Evolutionary conservation across 1,139 yeast genomes (phyloP).

Genomic region (Zhuliangozyma parablackwelliae): DNA sequence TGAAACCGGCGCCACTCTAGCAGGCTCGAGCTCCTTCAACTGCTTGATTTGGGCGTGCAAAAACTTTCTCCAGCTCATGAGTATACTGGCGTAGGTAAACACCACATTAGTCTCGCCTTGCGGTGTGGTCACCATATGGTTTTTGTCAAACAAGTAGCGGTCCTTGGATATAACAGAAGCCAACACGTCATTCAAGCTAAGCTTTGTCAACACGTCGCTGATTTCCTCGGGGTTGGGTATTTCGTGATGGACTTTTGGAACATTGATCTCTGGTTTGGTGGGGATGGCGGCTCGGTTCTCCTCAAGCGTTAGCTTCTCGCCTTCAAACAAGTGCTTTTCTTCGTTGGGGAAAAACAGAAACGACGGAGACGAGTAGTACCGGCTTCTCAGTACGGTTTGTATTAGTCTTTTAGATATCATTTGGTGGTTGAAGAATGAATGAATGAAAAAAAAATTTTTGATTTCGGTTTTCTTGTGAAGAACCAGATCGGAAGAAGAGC

Average conservation of each 20-base stretch:
- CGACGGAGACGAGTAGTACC: constrained; percentile 1
- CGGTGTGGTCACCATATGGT: neutral
- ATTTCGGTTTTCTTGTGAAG: no score
- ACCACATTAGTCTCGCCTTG: neutral
- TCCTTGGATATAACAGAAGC: constrained; percentile 26
- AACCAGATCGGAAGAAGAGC: no score
- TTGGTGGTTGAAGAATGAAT: neutral
- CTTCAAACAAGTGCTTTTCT: constrained; percentile 25
- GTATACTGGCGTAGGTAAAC: constrained; percentile 26
- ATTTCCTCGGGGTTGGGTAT: constrained; percentile 33
- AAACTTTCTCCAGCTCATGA: constrained; percentile 26
- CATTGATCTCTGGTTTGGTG: constrained; percentile 16
- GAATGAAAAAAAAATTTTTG: neutral
- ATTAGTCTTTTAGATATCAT: no score
- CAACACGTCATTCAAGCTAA: constrained; percentile 26
- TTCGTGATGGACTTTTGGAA: constrained; percentile 23
- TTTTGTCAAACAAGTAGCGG: constrained; percentile 27
- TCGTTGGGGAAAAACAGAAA: constrained; percentile 34
- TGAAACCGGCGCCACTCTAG: neutral
- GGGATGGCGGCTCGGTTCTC: constrained; percentile 36
- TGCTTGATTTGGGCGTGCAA: constrained; percentile 20
- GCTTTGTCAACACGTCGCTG: constrained; percentile 29
- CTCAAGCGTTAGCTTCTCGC: constrained; percentile 27
- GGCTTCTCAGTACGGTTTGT: no score
- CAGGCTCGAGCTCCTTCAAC: constrained; percentile 13